Conservation (phyloP, 805 yeast genomes). For the Starmerella cellae region DNA sequence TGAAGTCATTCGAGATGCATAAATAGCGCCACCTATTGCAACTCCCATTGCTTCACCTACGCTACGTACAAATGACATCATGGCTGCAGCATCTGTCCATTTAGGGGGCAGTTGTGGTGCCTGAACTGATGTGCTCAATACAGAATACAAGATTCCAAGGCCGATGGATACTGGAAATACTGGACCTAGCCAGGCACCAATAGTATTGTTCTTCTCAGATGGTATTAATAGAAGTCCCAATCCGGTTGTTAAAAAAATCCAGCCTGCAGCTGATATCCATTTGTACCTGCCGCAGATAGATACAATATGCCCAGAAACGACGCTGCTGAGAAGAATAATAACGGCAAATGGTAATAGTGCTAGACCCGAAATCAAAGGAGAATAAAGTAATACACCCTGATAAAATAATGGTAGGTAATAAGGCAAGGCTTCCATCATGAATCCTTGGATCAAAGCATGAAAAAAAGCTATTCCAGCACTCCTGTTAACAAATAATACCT, state of each 20-base stretch:
- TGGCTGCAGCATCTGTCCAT: constrained; percentile 22
- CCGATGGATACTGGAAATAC: constrained; percentile 35
- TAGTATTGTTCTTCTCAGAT: constrained; percentile 26
- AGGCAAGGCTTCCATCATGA: constrained; percentile 24
- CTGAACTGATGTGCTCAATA: constrained; percentile 22
- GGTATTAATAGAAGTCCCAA: constrained; percentile 34
- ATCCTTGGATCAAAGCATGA: constrained; percentile 30
- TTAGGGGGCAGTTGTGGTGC: constrained; percentile 19
- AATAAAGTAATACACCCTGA: constrained; percentile 34
- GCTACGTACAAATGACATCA: constrained; percentile 21
- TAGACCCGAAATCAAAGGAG: constrained; percentile 36
- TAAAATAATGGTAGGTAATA: constrained; percentile 36
- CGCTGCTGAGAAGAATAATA: constrained; percentile 30
- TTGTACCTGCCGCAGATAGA: constrained; percentile 31
- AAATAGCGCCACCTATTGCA: constrained; percentile 24
- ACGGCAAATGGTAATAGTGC: constrained; percentile 34
- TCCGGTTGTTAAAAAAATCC: constrained; percentile 33
- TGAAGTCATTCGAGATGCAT: constrained; percentile 17
- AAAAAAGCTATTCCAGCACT: constrained; percentile 31
- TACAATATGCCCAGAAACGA: constrained; percentile 30
- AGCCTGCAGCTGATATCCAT: constrained; percentile 29
- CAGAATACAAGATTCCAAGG: constrained; percentile 35
- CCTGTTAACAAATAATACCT: constrained; percentile 26
- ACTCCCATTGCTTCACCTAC: constrained; percentile 25
- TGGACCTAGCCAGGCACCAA: constrained; percentile 32